Evolutionary conservation across 495 filamentous ascomycete genomes (phyloP), one percentile per base, ranked within the genome.

Genomic region (Xylaria bambusicola): DNA sequence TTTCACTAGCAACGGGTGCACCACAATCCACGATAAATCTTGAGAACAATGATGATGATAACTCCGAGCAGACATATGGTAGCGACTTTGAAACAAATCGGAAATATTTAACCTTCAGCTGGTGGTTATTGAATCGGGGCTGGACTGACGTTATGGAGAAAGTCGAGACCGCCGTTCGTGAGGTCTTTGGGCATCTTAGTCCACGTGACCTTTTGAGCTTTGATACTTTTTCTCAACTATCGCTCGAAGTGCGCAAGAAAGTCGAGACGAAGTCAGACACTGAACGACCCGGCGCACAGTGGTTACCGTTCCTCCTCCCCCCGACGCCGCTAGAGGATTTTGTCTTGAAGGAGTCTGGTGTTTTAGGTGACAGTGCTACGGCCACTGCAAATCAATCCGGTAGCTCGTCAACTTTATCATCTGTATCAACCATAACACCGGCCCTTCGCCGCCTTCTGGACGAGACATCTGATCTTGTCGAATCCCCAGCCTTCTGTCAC

Each of bases 91-190:
- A 96, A 64, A 94, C 92, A 36, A 98, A 98, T 73, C 80, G 91
- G 58, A 87, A 88, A 62, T 99, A 97, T 69, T 82, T 99, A 35
- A 92, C 91, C 51, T 96, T 98, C 73, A 93, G 89, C 68, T 99
- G 95, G 95, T 98, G 94, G 94, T 77, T 99, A 21, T 80, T 99
- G 41, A 91, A 98, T 75, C 85, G 86, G 36, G 94, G 94, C 56
- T 97, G 91, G 87, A 86, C 86, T 58, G 80, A 88, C 45, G 75
- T 98, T 55, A 87, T 89, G 84, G 77, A 84, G 55, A 87, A 86
- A 55, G 91, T 99, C 38, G 86, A 89, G 64, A 70, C 73, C 2
- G 89, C 91, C 1, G 94, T 98, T 20, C 87, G 86, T 62, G 88
- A 96, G 53, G 87, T 91, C 24, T 98, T 97, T 71, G 90, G 91